Conservation (phyloP, 768 basidiomycete species). For the Hebeloma cylindrosporum region DNA sequence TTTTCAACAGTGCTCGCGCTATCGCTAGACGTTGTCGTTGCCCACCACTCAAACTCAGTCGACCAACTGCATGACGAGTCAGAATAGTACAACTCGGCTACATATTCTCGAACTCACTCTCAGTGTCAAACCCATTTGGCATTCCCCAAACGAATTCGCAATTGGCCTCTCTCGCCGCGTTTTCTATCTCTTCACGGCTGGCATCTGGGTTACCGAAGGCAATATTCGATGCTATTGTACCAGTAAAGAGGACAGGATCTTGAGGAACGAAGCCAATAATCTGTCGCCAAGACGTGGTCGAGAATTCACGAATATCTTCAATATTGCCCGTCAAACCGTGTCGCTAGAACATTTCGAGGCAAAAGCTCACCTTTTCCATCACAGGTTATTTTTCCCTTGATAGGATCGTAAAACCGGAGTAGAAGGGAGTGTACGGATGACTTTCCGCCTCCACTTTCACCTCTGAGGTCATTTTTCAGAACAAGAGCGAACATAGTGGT, state of each 20-base stretch:
- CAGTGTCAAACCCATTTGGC: constrained; percentile 91
- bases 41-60: constrained; percentile 72
- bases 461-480: constrained; percentile 56
- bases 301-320: constrained; percentile 84
- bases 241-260: constrained; percentile 88
- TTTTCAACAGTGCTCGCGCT: constrained; percentile 84
- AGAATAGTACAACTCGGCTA: not conserved
- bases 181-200: constrained; percentile 81
- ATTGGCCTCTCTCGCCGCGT: constrained; percentile 87
- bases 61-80: constrained; percentile 48
- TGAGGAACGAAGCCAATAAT: constrained; percentile 95
- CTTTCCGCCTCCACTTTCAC: constrained; percentile 93
- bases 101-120: constrained; percentile 52
- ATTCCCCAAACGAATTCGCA: constrained; percentile 96
- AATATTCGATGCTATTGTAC: constrained; percentile 94
- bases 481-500: not conserved
- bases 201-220: constrained; percentile 79
- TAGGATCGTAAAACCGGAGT: constrained; percentile 86
- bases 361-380: constrained; percentile 76
- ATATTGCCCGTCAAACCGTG: not conserved
- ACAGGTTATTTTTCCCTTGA: constrained; percentile 78
- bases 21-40: constrained; percentile 83
- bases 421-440: constrained; percentile 88
- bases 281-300: constrained; percentile 80
- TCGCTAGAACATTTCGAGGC: constrained; percentile 11